These are phyloP conservation scores for Gryganskiella cystojenkinii DNA, from an alignment of 192 early-diverging fungal species.

Conservation along the genomic window DNA sequence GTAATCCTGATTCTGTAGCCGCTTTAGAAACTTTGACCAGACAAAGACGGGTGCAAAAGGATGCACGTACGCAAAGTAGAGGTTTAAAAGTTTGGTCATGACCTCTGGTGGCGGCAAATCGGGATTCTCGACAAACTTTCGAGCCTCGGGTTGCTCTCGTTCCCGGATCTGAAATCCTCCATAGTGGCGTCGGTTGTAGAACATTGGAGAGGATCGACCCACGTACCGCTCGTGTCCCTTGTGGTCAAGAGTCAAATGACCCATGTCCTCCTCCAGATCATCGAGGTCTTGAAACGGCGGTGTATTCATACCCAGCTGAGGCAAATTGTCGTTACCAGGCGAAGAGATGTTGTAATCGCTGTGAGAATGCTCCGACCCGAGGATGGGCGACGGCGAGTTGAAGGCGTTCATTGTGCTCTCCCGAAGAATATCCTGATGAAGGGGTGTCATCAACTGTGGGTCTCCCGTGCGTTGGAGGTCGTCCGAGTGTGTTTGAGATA, in stretches of 20 bases:
- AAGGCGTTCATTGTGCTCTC: slow-evolving; percentile 26
- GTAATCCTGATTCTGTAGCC: slow-evolving; percentile 46
- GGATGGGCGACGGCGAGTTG: slow-evolving; percentile 33
- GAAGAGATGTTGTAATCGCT: slow-evolving; percentile 14
- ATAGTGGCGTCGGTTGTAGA: slow-evolving; percentile 63
- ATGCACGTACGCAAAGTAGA: slow-evolving; percentile 77
- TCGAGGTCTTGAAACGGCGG: slow-evolving; percentile 54
- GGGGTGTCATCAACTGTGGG: slow-evolving; percentile 13
- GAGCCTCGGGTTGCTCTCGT: slow-evolving; percentile 35
- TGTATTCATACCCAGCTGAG: slow-evolving; percentile 21
- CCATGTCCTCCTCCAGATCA: slow-evolving; percentile 67
- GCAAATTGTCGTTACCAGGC: slow-evolving; percentile 17
- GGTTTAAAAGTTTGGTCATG: slow-evolving; percentile 65
- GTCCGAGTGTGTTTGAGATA: slow-evolving; percentile 18
- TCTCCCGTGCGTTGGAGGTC: slow-evolving; percentile 14
- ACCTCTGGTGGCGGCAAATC: slow-evolving; percentile 70
- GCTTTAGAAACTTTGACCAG: slow-evolving; percentile 59
- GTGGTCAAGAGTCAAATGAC: slow-evolving; percentile 76
- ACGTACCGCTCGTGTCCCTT: slow-evolving; percentile 78
- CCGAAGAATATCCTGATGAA: slow-evolving; percentile 28
- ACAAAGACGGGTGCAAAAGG: slow-evolving; percentile 76
- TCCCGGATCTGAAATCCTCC: slow-evolving; percentile 58
- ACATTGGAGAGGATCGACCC: slow-evolving; percentile 75
- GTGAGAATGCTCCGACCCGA: slow-evolving; percentile 37
- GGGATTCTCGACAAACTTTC: slow-evolving; percentile 49